Evolutionary conservation across 306 rosid genomes (phyloP).

Genomic region (Abrus precatorius): DNA sequence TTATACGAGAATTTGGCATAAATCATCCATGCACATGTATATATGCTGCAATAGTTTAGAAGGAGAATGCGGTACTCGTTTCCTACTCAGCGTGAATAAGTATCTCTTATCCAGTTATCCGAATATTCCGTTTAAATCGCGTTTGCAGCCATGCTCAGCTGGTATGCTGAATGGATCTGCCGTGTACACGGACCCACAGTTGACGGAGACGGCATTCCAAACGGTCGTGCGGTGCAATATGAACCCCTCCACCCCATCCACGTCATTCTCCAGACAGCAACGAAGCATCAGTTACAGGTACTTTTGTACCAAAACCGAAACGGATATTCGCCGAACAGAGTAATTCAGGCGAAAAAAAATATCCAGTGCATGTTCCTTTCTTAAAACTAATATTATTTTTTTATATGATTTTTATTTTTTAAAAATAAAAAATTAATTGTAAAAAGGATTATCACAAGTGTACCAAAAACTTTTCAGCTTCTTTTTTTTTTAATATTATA

Average conservation of each 20-base stretch:
- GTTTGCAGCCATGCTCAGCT: constrained; percentile 44
- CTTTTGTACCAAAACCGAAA: constrained; percentile 28
- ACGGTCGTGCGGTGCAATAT: constrained; percentile 61
- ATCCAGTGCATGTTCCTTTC: too few relatives aligned
- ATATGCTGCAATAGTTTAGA: too few relatives aligned
- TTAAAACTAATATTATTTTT: too few relatives aligned
- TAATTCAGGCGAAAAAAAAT: too few relatives aligned
- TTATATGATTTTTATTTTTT: too few relatives aligned
- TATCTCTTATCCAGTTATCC: constrained; percentile 45
- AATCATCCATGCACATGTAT: too few relatives aligned
- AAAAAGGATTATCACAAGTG: too few relatives aligned
- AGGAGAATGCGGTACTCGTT: not conserved
- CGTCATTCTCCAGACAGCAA: not conserved
- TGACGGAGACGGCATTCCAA: constrained; percentile 56
- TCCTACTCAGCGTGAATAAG: constrained; percentile 48
- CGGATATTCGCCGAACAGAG: constrained; percentile 37
- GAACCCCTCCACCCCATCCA: constrained; percentile 24
- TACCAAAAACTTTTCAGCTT: too few relatives aligned
- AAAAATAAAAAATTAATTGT: too few relatives aligned
- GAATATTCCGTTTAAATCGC: constrained; percentile 56
- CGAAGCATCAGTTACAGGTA: constrained; percentile 22
- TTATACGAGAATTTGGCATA: too few relatives aligned
- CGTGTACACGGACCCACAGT: constrained; percentile 41
- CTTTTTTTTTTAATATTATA: too few relatives aligned
- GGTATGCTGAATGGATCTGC: constrained; percentile 31